A percentile compares a stretch with the other conserved stretches of the same genome.
These are phyloP conservation scores for Podospora pseudocomata DNA, from an alignment of 495 filamentous ascomycete species.

Conservation along the genomic window DNA sequence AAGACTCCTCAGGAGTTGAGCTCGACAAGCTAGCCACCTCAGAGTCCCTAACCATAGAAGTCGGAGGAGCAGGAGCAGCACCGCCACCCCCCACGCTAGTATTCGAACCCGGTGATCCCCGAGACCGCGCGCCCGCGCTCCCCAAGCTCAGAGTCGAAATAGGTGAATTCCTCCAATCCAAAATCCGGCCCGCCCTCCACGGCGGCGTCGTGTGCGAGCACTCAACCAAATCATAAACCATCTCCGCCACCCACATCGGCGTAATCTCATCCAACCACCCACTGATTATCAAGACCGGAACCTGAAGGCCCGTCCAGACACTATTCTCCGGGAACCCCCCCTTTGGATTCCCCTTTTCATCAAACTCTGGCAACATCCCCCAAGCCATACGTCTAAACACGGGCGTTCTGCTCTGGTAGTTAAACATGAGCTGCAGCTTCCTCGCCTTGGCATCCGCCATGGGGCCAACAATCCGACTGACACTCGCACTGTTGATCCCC, in stretches of 20 bases:
- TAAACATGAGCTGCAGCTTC: conserved; percentile 76
- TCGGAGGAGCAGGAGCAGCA: too few relatives aligned
- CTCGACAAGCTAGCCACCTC: too few relatives aligned
- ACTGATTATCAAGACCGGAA: conserved; percentile 74
- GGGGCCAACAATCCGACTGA: conserved; percentile 72
- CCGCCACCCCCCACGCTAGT: too few relatives aligned
- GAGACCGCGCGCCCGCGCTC: too few relatives aligned
- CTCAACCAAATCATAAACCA: background rate
- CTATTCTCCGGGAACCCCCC: conserved; percentile 66
- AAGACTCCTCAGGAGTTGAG: background rate
- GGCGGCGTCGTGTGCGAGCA: background rate
- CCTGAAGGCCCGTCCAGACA: conserved; percentile 67
- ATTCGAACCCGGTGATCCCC: too few relatives aligned
- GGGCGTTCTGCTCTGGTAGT: conserved; percentile 72
- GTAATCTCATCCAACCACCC: conserved; percentile 75
- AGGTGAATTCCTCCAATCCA: too few relatives aligned
- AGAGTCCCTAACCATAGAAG: too few relatives aligned
- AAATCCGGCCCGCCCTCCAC: too few relatives aligned
- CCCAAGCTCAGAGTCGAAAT: too few relatives aligned
- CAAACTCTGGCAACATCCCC: conserved; percentile 57
- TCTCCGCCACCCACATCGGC: conserved; percentile 32
- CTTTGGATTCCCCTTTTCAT: conserved; percentile 44
- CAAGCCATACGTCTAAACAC: conserved; percentile 83
- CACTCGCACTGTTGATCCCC: conserved; percentile 71
- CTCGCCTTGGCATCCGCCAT: conserved; percentile 71